Conservation (phyloP, 345 rosid species). For the Balakata baccata region DNA sequence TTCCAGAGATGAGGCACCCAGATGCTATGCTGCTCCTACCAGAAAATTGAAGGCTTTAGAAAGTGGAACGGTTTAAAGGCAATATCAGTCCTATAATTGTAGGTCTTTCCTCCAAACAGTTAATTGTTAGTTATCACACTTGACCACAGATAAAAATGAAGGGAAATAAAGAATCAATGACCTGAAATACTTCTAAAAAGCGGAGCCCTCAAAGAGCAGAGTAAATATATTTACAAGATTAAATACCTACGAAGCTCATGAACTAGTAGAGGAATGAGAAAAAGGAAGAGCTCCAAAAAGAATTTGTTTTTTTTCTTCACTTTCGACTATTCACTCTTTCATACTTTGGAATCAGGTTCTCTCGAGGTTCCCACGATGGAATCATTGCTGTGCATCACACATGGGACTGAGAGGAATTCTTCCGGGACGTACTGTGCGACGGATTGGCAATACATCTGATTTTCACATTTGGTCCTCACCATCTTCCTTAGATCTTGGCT, state of each 20-base stretch:
- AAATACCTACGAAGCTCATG: conserved; percentile 15
- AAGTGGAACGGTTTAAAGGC: conserved; percentile 8
- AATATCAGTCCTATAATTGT: conserved; percentile 22
- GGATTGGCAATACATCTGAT: conserved; percentile 11
- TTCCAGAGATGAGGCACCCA: background rate
- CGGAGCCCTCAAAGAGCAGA: conserved; percentile 33
- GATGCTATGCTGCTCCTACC: background rate
- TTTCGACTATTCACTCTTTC: conserved; percentile 46
- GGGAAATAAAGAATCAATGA: conserved; percentile 42
- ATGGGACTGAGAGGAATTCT: conserved; percentile 1
- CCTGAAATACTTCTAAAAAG: conserved; percentile 34
- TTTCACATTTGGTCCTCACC: background rate
- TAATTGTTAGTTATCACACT: conserved; percentile 17
- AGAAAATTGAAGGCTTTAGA: background rate
- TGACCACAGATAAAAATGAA: conserved; percentile 18
- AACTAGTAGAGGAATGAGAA: conserved; percentile 8
- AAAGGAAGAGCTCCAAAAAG: conserved; percentile 40
- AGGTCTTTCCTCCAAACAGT: conserved; percentile 20
- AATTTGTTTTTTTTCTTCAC: conserved; percentile 19
- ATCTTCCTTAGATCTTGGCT: background rate
- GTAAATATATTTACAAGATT: conserved; percentile 43
- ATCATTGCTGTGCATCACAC: conserved; percentile 8
- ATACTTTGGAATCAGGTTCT: conserved; percentile 28
- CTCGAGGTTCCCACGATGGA: conserved; percentile 14
- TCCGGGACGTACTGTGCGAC: conserved; percentile 3